phyloP scores from a whole-genome alignment of 2,329 filamentous ascomycete species.

The Talaromyces pinophilus region DNA sequence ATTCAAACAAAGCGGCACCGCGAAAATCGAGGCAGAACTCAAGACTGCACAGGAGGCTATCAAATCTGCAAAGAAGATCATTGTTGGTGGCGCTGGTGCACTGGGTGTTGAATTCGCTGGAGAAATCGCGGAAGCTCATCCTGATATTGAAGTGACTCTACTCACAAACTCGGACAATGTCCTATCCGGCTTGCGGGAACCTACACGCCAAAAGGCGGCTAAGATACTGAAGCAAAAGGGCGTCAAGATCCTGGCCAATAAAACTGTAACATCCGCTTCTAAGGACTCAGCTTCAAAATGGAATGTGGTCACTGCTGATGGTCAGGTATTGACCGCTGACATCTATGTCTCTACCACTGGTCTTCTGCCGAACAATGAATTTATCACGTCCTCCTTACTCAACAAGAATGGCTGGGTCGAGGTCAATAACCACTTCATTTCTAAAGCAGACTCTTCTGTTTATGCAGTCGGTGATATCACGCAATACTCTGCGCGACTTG shows the following conservation, averaged over 20 bases:
- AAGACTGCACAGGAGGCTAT: slow-evolving; percentile 37
- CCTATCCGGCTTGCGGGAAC: slow-evolving; percentile 2
- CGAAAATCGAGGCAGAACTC: slow-evolving; percentile 3
- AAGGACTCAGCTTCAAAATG: slow-evolving; percentile 23
- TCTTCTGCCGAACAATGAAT: slow-evolving; percentile 27
- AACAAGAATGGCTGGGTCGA: slow-evolving; percentile 26
- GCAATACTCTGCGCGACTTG: slow-evolving; percentile 14
- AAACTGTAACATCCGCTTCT: slow-evolving; percentile 18
- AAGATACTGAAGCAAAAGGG: slow-evolving; percentile 21
- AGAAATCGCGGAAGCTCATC: slow-evolving; percentile 48
- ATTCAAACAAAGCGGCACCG: slow-evolving; percentile 8
- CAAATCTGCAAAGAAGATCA: slow-evolving; percentile 44
- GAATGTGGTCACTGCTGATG: slow-evolving; percentile 21
- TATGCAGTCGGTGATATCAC: slow-evolving; percentile 27
- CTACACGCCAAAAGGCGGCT: slow-evolving; percentile 13
- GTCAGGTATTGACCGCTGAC: slow-evolving; percentile 30
- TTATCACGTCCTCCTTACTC: slow-evolving; percentile 26
- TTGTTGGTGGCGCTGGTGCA: slow-evolving; percentile 53
- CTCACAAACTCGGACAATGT: slow-evolving; percentile 24
- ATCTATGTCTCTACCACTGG: slow-evolving; percentile 27
- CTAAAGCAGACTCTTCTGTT: slow-evolving; percentile 15
- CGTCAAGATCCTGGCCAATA: slow-evolving; percentile 22
- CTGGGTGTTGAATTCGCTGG: slow-evolving; percentile 53
- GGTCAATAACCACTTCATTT: slow-evolving; percentile 26
- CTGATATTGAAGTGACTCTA: slow-evolving; percentile 36